phyloP scores from a whole-genome alignment of 192 early-diverging fungal species.

The Coemansia sp. region DNA sequence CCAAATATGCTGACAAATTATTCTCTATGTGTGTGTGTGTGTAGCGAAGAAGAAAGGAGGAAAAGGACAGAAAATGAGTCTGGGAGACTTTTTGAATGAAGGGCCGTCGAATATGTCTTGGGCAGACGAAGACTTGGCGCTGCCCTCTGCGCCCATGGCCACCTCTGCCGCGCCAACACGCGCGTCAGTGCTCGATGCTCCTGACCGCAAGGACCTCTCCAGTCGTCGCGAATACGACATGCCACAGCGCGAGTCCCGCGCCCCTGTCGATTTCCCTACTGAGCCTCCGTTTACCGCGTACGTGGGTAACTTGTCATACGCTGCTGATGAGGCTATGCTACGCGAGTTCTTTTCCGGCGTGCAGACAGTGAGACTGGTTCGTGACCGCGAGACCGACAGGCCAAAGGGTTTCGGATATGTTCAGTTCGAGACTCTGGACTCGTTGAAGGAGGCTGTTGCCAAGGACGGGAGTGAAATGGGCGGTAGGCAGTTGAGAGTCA shows the following conservation, averaged over 20 bases:
- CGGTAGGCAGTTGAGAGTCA: slow-evolving; percentile 77
- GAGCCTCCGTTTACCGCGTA: slow-evolving; percentile 87
- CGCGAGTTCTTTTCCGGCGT: slow-evolving; percentile 75
- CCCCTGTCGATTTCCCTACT: slow-evolving; percentile 72
- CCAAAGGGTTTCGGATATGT: slow-evolving; percentile 96
- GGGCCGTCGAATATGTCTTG: slow-evolving; percentile 57
- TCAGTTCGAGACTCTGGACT: slow-evolving; percentile 88
- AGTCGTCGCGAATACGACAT: slow-evolving; percentile 15
- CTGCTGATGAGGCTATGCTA: slow-evolving; percentile 76
- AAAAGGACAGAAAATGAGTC: slow-evolving; percentile 73
- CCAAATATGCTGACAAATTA: background rate
- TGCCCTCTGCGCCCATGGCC: slow-evolving; percentile 77
- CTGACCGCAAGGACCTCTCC: slow-evolving; percentile 26
- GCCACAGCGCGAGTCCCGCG: slow-evolving; percentile 25
- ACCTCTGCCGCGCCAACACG: slow-evolving; percentile 2
- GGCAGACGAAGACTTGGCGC: slow-evolving; percentile 91
- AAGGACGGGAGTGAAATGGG: slow-evolving; percentile 57
- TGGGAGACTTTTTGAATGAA: slow-evolving; percentile 71
- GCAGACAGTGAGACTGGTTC: slow-evolving; percentile 80
- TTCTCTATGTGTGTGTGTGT: background rate
- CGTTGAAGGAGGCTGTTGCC: slow-evolving; percentile 77
- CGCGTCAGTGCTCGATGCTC: slow-evolving; percentile 39
- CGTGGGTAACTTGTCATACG: slow-evolving; percentile 91
- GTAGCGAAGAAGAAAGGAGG: slow-evolving; percentile 75
- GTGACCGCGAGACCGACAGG: slow-evolving; percentile 75